Evolutionary conservation across 2,329 filamentous ascomycete species (phyloP), one percentile per base, ranked within the genome.

Genomic region (Apiospora hydei): DNA sequence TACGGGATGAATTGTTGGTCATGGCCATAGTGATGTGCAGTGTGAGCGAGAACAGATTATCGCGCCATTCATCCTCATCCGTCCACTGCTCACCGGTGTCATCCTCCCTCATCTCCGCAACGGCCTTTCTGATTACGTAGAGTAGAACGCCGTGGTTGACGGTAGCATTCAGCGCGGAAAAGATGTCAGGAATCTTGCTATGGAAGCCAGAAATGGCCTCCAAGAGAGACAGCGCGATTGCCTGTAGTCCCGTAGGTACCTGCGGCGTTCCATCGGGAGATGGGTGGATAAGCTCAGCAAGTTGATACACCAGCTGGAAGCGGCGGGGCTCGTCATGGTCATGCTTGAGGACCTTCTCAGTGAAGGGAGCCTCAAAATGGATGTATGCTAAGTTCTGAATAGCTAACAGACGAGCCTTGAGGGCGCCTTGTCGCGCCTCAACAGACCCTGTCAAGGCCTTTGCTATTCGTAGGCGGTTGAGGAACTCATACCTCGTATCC

Each of bases 101-200:
- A 72, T 90, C 87, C 24, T 85, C 85, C 72, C 88, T 90, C 84
- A 99, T 92, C 74, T 95, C 93, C 24, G 92, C 92, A 72, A 98
- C 93, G 13, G 95, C 94, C 82, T 97, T 98, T 71, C 96, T 90
- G 69, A 98, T 92, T 76, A 98, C 89, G 78, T 98, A 98, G 76
- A 98, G 92, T 64, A 99, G 87, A 43, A 98, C 93, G 18, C 96
- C 97, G 77, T 99, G 97, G 77, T 97, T 98, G 49, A 98, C 96
- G 77, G 96, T 98, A 70, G 97, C 94, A 78, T 95, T 97, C 57
- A 99, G 85, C n/a, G 96, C 95, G 57, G 94, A 91, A 74, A 95
- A 91, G 34, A 99, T 92, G 80, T 99, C 96, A 46, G 90, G 85
- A 43, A 92, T 89, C 78, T 94, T 95, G 71, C 88, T 85, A 77